Evolutionary conservation across 176 grass and related monocot genomes (phyloP), one percentile per base, ranked within the genome.

Genomic region (Juncus inflexus): DNA sequence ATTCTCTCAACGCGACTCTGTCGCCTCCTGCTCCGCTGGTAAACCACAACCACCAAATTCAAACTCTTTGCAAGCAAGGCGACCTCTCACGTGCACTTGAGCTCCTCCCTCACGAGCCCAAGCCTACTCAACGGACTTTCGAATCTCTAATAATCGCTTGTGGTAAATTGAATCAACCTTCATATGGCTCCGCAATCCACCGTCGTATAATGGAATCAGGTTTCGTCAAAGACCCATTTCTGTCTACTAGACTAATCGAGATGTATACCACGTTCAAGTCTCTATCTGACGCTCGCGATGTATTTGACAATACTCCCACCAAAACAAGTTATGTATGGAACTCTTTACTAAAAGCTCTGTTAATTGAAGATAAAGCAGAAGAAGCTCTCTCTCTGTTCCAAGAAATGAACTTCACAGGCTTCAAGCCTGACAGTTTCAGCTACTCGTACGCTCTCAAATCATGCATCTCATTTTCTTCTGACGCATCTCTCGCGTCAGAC

Each of bases 271-370:
- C 42, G 35, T 76, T 97, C 50, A 62, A 75, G 36, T 65, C 60
- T 28, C 76, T 91, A 42, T 64, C 76, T 8, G 61, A 76, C 13
- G 87, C 94, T 28, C 85, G 84, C 62, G 60, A 86, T 45, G 94
- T 75, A 6, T 53, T 63, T 12, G 35, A 63, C 40, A 11, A 40
- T 16, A 42, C 35, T 75, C 37, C 72, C 8, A 9, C 19, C 11
- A 75, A 64, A 77, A 91, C 73, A 72, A 81, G 91, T 62, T 97
- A 91, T 74, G 72, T 89, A 3, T 97, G 84, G 88, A 99, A 90
- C 40, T 87, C 85, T 5, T 49, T 99, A 28, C 61, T 99, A 16
- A 89, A 91, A 83, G 80, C 80, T 5, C 80, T 90, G 7, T 62
- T 78, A 10, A 70, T 64, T 3, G 80, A 83, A 55, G 77, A 89